Conservation (phyloP, 2,329 filamentous ascomycete genomes). For the Fusarium tanahbumbuense region DNA sequence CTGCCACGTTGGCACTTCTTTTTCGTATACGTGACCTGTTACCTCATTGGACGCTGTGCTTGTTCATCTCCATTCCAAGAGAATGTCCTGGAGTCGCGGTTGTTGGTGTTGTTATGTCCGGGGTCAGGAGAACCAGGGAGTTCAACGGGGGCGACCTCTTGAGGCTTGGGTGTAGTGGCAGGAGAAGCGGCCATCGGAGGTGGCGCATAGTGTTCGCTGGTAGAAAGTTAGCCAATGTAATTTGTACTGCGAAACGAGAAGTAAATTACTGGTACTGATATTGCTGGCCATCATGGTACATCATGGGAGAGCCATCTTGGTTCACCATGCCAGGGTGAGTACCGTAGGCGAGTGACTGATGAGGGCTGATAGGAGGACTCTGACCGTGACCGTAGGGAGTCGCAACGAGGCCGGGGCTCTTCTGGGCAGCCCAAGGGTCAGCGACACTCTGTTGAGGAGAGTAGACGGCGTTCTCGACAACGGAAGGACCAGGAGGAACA, state of each 20-base stretch:
- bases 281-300: constrained; percentile 1
- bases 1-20: constrained; percentile 1
- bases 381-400: constrained; percentile 48
- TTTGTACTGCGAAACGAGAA: neutral
- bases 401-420: constrained; percentile 37
- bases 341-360: constrained; percentile 38
- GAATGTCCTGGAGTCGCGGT: constrained; percentile 29
- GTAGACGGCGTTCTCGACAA: constrained; percentile 31
- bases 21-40: constrained; percentile 1
- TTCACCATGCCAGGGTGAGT: constrained; percentile 36
- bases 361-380: constrained; percentile 51
- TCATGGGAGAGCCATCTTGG: constrained; percentile 35
- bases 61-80: constrained; percentile 51
- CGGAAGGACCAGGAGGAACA: constrained; percentile 19
- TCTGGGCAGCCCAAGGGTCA: constrained; percentile 37
- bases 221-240: constrained; percentile 1
- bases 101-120: constrained; percentile 38
- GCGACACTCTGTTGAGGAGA: constrained; percentile 33
- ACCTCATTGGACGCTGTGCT: constrained; percentile 42
- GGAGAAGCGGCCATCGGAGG: constrained; percentile 32
- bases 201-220: constrained; percentile 29
- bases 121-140: constrained; percentile 50
- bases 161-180: constrained; percentile 33
- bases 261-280: constrained; percentile 47
- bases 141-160: constrained; percentile 47